Percentiles rank a stretch among this genome's conserved stretches.
Evolutionary conservation across 805 yeast species (phyloP).

Genomic region (Lipomyces starkeyi): DNA sequence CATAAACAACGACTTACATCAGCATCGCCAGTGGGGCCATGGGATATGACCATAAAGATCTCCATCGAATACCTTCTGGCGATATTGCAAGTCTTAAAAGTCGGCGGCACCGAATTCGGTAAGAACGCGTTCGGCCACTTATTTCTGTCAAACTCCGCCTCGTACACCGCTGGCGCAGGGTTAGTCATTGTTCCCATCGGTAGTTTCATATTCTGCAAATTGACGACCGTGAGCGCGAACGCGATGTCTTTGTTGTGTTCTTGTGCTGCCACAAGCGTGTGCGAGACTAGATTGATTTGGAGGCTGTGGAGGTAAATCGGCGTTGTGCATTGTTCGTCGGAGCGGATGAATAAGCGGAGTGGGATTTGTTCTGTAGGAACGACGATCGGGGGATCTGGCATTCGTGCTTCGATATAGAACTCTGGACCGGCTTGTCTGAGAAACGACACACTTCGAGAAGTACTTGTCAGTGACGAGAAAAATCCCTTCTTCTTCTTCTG

Average conservation of each 20-base stretch:
- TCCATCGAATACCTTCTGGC: slow-evolving; percentile 52
- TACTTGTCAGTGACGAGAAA: slow-evolving; percentile 14
- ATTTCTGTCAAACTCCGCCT: slow-evolving; percentile 24
- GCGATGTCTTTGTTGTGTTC: slow-evolving; percentile 33
- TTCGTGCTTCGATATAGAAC: slow-evolving; percentile 55
- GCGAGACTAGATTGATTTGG: slow-evolving; percentile 44
- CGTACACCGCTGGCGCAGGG: slow-evolving; percentile 15
- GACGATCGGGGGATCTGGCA: slow-evolving; percentile 55
- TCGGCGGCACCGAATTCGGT: slow-evolving; percentile 59
- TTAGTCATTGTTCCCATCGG: slow-evolving; percentile 5
- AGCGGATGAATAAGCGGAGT: slow-evolving; percentile 31
- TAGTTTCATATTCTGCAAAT: slow-evolving; percentile 37
- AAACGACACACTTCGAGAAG: neutral
- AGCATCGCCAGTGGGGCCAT: slow-evolving; percentile 48
- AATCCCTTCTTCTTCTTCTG: slow-evolving; percentile 24
- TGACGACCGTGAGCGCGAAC: slow-evolving; percentile 38
- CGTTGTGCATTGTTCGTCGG: slow-evolving; percentile 44
- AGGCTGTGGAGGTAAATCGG: slow-evolving; percentile 53
- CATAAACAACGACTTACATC: slow-evolving; percentile 38
- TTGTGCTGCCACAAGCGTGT: slow-evolving; percentile 45
- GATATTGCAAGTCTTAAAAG: slow-evolving; percentile 63
- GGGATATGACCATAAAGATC: slow-evolving; percentile 46
- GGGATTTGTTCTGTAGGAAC: slow-evolving; percentile 51
- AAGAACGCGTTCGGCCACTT: slow-evolving; percentile 12
- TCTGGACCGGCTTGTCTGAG: slow-evolving; percentile 36